Evolutionary conservation across 257 asterid genomes (phyloP), one percentile per base, ranked within the genome.

Genomic region (Schizonepeta tenuifolia): DNA sequence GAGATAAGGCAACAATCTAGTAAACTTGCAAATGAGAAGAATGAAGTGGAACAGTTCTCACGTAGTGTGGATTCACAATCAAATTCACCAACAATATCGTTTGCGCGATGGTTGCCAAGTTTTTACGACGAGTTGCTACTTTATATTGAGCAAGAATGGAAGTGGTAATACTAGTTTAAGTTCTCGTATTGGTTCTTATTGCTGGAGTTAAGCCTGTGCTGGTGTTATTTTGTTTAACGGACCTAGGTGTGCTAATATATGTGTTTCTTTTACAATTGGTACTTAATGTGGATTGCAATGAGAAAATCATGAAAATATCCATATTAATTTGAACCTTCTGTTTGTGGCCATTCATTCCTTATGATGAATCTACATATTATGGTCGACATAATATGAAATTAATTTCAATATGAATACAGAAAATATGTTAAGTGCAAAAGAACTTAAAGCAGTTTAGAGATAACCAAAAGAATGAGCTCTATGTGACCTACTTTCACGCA

Each of bases 81-180:
- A 15, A 83, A 54, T 75, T 18, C 68, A 12, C 64, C 81, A 26
- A 46, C 43, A 1, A 59, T 88, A 63, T 83, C 95, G 72, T 90
- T 92, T 81, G 83, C 98, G 20, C 86, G 87, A 79, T 95, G 98
- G 98, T 74, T 95, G 83, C 95, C 95, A 21, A 87, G 79, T 83
- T 95, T 95, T 85, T 92, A 92, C 7, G 99, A 95, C 69, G 98
- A 90, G 86, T 82, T 95, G 82, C 86, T 95, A 69, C 96, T 92
- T 57, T 95, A 90, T 83, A 94, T 95, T 75, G 99, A 95, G 81
- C 99, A 95, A 84, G 99, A 92, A 80, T 95, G 98, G 99, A 95
- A 95, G 84, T 95, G 99, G 98, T 95, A 86, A 26, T 80, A 28
- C 64, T 74, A 66, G 24, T 65, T 28, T 36, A 58, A n/a, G 58